Evolutionary conservation across 345 rosid genomes (phyloP), one percentile per base, ranked within the genome.

Genomic region (Rhizophora apiculata): DNA sequence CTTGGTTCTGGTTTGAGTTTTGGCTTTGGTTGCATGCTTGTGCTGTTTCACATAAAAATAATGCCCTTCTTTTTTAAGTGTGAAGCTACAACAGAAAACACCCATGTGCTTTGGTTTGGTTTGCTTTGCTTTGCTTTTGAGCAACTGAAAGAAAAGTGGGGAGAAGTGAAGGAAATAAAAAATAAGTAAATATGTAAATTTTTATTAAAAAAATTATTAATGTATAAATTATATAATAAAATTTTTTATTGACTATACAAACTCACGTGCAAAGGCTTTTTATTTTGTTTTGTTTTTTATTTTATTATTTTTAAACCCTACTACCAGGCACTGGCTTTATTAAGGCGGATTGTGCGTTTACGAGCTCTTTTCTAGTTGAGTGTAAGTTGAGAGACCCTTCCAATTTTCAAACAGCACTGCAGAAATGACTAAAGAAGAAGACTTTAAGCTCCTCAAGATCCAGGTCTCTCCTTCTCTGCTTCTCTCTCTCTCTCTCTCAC

Each of bases 391-490:
- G 69, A 61, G 69, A 32, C 63, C 60, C 75, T 66, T 68, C 70
- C 73, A 46, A 43, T 74, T 62, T 62, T 55, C 48, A 75, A 77
- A 77, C 80, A 53, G 10, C 61, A 58, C 64, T 60, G 68, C 62
- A 70, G 79, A 78, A 73, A 91, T 91, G 97, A 83, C 93, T 76
- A 91, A 87, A 87, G 93, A 86, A 64, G 95, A 89, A 75, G 91
- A 89, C 85, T 91, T 87, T 83, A 91, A 86, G 85, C 86, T 91
- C 70, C 85, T 91, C 80, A 91, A 89, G 86, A 89, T 91, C 81
- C 93, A 89, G 93, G 97, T 89, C 60, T 64, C 59, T 69, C 58
- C 46, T 62, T 68, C 30, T 48, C 68, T 63, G 95, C 87, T 56
- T 67, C 59, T 72, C 58, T 56, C 67, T 68, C 31, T 49, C 68